A percentile compares a stretch with the other conserved stretches of the same genome.
These are phyloP conservation scores for Phytophthora sojae DNA, from an alignment of 352 stramenopile genomes.

Conservation along the genomic window DNA sequence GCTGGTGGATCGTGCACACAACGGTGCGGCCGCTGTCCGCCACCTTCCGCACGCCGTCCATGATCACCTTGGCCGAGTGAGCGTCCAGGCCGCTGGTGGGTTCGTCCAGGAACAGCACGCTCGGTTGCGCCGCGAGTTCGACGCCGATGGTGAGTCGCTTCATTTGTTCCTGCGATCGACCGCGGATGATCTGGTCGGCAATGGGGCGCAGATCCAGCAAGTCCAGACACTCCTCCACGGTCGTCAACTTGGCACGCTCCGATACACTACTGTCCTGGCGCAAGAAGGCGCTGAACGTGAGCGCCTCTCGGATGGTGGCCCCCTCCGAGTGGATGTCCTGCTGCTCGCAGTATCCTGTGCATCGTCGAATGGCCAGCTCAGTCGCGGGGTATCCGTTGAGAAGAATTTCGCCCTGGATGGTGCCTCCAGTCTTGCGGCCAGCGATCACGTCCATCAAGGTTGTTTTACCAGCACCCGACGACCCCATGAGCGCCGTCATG, in stretches of 20 bases:
- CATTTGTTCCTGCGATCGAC: slow-evolving; percentile 53
- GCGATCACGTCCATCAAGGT: slow-evolving; percentile 66
- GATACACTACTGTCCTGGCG: slow-evolving; percentile 47
- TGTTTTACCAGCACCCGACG: slow-evolving; percentile 80
- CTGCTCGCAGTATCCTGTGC: slow-evolving; percentile 43
- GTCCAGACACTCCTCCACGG: slow-evolving; percentile 45
- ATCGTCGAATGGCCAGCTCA: slow-evolving; percentile 35
- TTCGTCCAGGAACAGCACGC: slow-evolving; percentile 88
- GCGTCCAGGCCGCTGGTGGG: slow-evolving; percentile 88
- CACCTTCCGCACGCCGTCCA: slow-evolving; percentile 86
- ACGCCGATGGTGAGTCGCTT: slow-evolving; percentile 85
- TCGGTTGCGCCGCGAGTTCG: slow-evolving; percentile 88
- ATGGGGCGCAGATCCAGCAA: slow-evolving; percentile 42
- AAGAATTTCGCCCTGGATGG: slow-evolving; percentile 59
- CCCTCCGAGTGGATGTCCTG: slow-evolving; percentile 29
- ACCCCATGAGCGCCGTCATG: slow-evolving; percentile 65
- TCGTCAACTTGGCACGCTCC: slow-evolving; percentile 28
- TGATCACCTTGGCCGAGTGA: slow-evolving; percentile 82
- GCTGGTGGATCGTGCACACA: slow-evolving; percentile 60
- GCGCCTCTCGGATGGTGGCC: slow-evolving; percentile 85
- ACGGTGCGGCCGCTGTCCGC: slow-evolving; percentile 69
- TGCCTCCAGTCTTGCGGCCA: slow-evolving; percentile 84
- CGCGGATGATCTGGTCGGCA: slow-evolving; percentile 47
- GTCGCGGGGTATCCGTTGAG: slow-evolving; percentile 46
- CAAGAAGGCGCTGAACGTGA: slow-evolving; percentile 89